These are phyloP conservation scores for Lepiota brunneoincarnata DNA, from an alignment of 768 basidiomycete genomes.

Conservation along the genomic window DNA sequence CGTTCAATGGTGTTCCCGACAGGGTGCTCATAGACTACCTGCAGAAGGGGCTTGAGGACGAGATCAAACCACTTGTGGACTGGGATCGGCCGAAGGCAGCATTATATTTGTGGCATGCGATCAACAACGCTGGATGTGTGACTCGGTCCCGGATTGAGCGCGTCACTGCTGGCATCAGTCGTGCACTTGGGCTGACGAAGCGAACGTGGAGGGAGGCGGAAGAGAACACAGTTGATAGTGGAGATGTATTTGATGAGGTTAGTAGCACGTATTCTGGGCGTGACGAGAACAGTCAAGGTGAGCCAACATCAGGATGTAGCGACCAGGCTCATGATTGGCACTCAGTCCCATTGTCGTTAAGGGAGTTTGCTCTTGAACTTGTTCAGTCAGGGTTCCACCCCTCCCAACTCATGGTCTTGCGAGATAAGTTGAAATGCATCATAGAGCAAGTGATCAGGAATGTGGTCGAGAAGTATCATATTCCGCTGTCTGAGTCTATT, in stretches of 20 bases:
- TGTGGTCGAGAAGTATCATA: conserved; percentile 54
- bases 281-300: conserved; percentile 38
- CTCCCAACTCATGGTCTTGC: conserved; percentile 28
- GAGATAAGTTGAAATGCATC: conserved; percentile 47
- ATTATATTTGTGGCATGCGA: conserved; percentile 45
- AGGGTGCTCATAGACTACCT: conserved; percentile 45
- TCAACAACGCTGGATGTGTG: conserved; percentile 48
- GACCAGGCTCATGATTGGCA: too few species aligned
- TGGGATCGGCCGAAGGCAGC: conserved; percentile 50
- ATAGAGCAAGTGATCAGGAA: conserved; percentile 38
- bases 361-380: conserved; percentile 53
- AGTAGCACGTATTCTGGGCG: conserved; percentile 29
- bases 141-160: conserved; percentile 41
- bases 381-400: conserved; percentile 70
- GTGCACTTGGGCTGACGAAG: conserved; percentile 54
- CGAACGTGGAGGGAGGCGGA: conserved; percentile 35
- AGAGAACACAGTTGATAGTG: conserved; percentile 24
- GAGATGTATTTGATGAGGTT: conserved; percentile 15
- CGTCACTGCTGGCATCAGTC: conserved; percentile 42
- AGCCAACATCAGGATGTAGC: too few species aligned
- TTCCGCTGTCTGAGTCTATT: conserved; percentile 51
- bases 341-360: conserved; percentile 34
- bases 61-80: conserved; percentile 46
- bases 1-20: conserved; percentile 52
- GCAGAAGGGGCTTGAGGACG: conserved; percentile 44